These are phyloP conservation scores for Penicillium paneum DNA, from an alignment of 2,329 filamentous ascomycete species.

Conservation along the genomic window DNA sequence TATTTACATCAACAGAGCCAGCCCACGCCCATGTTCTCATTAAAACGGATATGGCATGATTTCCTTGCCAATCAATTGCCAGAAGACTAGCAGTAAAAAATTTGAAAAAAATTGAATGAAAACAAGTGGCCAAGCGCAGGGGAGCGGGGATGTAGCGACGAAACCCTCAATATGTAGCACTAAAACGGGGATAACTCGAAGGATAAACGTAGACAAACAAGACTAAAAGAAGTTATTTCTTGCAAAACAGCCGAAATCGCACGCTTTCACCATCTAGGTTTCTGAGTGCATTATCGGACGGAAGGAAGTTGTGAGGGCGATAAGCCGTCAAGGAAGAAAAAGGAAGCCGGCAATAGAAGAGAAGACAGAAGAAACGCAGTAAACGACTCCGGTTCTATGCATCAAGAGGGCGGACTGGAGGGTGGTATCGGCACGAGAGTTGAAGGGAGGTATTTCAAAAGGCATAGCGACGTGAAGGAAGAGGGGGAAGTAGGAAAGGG, in stretches of 20 bases:
- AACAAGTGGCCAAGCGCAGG: conserved; percentile 10
- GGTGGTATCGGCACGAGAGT: conserved; percentile 25
- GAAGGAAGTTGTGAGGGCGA: conserved; percentile 19
- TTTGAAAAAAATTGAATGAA: conserved; percentile 10
- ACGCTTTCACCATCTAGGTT: conserved; percentile 35
- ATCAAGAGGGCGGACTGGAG: conserved; percentile 26
- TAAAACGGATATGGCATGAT: conserved; percentile 33
- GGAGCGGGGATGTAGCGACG: conserved; percentile 15
- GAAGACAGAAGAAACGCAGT: conserved; percentile 30
- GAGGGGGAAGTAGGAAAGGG: conserved; percentile 10
- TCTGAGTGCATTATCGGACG: conserved; percentile 21
- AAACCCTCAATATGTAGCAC: conserved; percentile 6
- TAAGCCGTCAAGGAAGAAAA: conserved; percentile 16
- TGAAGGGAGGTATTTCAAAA: conserved; percentile 21
- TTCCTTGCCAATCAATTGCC: conserved; percentile 23
- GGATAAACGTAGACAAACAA: conserved; percentile 12
- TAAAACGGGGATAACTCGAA: conserved; percentile 6
- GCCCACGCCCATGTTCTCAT: conserved; percentile 35
- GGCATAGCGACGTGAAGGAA: conserved; percentile 29
- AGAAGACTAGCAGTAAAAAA: conserved; percentile 15
- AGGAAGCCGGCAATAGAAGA: conserved; percentile 21
- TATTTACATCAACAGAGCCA: conserved; percentile 36
- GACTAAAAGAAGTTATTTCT: conserved; percentile 24
- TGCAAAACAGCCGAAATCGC: conserved; percentile 20
- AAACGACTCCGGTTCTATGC: conserved; percentile 41